Percentiles rank a stretch among this genome's conserved stretches.
These are phyloP conservation scores for Phytophthora rubi DNA, from an alignment of 352 stramenopile genomes.

Conservation along the genomic window DNA sequence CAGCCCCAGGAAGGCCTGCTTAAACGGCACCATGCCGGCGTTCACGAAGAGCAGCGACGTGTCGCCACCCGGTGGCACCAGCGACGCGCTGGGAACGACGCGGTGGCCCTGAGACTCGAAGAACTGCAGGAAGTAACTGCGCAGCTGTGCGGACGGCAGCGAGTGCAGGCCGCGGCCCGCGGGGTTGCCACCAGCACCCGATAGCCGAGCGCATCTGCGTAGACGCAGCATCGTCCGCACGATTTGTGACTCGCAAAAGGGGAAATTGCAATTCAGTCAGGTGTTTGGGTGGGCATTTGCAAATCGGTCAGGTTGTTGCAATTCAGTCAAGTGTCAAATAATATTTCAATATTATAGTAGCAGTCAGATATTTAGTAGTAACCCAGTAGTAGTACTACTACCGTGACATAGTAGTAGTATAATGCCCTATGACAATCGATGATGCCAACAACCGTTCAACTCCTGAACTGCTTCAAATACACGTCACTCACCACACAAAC, in stretches of 20 bases:
- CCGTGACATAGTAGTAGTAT: no score
- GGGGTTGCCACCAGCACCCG: not conserved
- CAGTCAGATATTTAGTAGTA: no score
- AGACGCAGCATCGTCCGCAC: constrained; percentile 36
- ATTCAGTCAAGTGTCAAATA: no score
- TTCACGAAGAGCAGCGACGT: constrained; percentile 97
- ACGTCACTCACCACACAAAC: no score
- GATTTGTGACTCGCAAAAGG: constrained; percentile 19
- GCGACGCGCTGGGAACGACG: constrained; percentile 69
- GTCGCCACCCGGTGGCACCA: constrained; percentile 89
- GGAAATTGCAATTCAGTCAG: no score
- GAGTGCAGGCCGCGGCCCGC: constrained; percentile 46
- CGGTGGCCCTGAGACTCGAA: constrained; percentile 68
- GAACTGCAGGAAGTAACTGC: constrained; percentile 67
- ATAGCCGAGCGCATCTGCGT: constrained; percentile 3
- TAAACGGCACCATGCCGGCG: constrained; percentile 97
- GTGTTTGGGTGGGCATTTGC: no score
- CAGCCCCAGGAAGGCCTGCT: constrained; percentile 87
- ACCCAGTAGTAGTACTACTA: no score
- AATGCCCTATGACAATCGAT: no score
- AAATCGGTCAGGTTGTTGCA: no score
- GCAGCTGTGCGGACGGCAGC: constrained; percentile 51
- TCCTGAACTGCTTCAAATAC: no score
- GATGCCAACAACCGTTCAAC: no score
- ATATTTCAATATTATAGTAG: no score